These are phyloP conservation scores for Pistacia vera DNA, from an alignment of 345 rosid genomes.

Conservation along the genomic window DNA sequence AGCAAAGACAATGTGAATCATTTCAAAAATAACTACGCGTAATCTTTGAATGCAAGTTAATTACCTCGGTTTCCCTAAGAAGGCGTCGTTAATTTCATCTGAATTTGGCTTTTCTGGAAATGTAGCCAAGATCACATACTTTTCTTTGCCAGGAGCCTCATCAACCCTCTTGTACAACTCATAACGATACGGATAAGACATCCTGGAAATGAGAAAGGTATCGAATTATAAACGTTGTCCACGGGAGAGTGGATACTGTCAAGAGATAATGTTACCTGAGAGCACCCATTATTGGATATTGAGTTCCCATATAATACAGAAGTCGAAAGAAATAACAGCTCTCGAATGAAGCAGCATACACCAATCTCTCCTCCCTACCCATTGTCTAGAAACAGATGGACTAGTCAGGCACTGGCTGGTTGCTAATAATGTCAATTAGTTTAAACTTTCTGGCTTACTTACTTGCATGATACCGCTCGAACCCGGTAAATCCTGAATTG, in stretches of 20 bases:
- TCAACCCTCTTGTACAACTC: constrained; percentile 83
- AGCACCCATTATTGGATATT: constrained; percentile 97
- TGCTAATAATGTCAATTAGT: not conserved
- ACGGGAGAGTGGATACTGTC: not conserved
- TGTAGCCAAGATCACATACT: constrained; percentile 58
- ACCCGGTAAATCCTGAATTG: constrained; percentile 76
- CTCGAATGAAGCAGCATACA: constrained; percentile 85
- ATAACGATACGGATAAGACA: constrained; percentile 63
- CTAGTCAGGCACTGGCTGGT: constrained; percentile 16
- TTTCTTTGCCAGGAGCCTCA: constrained; percentile 54
- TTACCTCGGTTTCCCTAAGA: constrained; percentile 68
- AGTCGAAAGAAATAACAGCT: constrained; percentile 85
- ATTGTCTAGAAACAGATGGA: constrained; percentile 55
- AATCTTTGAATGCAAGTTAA: not conserved
- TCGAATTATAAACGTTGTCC: not conserved
- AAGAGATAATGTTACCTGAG: constrained; percentile 52
- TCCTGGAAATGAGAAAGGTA: constrained; percentile 37
- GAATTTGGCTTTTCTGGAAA: constrained; percentile 59
- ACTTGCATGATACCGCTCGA: constrained; percentile 98
- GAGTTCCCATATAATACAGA: constrained; percentile 90
- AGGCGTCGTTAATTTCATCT: constrained; percentile 78
- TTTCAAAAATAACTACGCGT: not conserved
- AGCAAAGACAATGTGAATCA: not conserved
- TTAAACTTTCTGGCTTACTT: constrained; percentile 30
- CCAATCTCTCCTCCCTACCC: constrained; percentile 89